phyloP scores from a whole-genome alignment of 768 basidiomycete genomes.

The Lactarius tabidus region DNA sequence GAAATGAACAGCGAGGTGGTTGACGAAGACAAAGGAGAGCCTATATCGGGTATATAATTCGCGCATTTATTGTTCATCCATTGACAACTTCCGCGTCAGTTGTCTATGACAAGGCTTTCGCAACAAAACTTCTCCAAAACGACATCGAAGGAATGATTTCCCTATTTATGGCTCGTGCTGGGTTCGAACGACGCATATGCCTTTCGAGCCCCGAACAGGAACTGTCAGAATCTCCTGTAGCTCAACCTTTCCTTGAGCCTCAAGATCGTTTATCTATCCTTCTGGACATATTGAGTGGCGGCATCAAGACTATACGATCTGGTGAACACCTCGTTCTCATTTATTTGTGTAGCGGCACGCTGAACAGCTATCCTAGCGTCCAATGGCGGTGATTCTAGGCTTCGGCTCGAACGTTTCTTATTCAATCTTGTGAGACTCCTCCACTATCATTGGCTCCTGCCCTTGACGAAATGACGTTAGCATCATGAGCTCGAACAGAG shows the following conservation, averaged over 20 bases:
- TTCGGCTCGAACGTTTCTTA: conserved; percentile 82
- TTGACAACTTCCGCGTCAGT: background rate
- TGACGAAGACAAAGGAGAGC: conserved; percentile 18
- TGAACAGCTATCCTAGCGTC: conserved; percentile 41
- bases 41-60: conserved; percentile 15
- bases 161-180: conserved; percentile 22
- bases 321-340: conserved; percentile 9
- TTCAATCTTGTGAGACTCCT: conserved; percentile 66
- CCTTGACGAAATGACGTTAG: conserved; percentile 19
- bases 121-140: conserved; percentile 20
- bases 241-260: conserved; percentile 26
- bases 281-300: conserved; percentile 38
- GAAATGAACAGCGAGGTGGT: conserved; percentile 13
- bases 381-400: conserved; percentile 64
- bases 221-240: conserved; percentile 26
- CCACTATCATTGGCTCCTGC: conserved; percentile 16
- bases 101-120: conserved; percentile 21
- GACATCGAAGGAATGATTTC: conserved; percentile 24
- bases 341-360: background rate
- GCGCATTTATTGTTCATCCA: background rate
- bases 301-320: conserved; percentile 16
- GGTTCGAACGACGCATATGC: conserved; percentile 22
- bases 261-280: conserved; percentile 50
- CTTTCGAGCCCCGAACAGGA: conserved; percentile 6
- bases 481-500: conserved; percentile 42